Percentiles rank a stretch among this genome's conserved stretches.
Evolutionary conservation across 75 land plant species (phyloP).

Genomic region (Chamaecyparis obtusa): DNA sequence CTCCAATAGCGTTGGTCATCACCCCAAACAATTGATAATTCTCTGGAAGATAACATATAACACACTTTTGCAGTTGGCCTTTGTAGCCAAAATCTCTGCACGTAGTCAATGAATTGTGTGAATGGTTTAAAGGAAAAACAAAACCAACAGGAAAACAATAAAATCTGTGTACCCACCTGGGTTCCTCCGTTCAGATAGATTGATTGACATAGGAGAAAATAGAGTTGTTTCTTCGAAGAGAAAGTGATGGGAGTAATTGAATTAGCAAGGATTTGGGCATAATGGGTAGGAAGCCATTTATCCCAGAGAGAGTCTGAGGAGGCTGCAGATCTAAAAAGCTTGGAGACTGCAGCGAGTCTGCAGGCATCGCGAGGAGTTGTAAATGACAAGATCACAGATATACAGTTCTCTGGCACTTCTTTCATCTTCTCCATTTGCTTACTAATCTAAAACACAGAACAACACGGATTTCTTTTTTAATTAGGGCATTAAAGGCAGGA

Average conservation of each 20-base stretch:
- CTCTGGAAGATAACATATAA: slow-evolving; percentile 41
- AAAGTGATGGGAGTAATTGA: slow-evolving; percentile 22
- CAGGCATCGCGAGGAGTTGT: slow-evolving; percentile 45
- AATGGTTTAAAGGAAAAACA: not conserved
- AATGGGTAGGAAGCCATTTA: slow-evolving; percentile 40
- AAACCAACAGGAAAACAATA: not conserved
- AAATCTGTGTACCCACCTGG: not conserved
- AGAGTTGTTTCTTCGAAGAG: slow-evolving; percentile 44
- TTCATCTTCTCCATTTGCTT: not conserved
- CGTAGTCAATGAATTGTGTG: not conserved
- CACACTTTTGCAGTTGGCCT: slow-evolving; percentile 30
- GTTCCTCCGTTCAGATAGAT: slow-evolving; percentile 32
- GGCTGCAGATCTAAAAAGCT: slow-evolving; percentile 17
- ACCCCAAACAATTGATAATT: slow-evolving; percentile 30
- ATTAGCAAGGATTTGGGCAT: slow-evolving; percentile 11
- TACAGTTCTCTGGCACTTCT: slow-evolving; percentile 42
- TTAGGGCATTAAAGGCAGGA: too few species aligned
- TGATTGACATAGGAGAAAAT: slow-evolving; percentile 30
- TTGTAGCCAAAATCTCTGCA: slow-evolving; percentile 36
- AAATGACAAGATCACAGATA: slow-evolving; percentile 27
- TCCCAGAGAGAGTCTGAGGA: slow-evolving; percentile 49
- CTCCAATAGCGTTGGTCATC: slow-evolving; percentile 8
- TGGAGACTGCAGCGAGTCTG: slow-evolving; percentile 26
- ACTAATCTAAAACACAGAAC: not conserved
- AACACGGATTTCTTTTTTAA: too few species aligned